phyloP scores from a whole-genome alignment of 2,329 filamentous ascomycete genomes.

The Emergomyces pasteurianus region DNA sequence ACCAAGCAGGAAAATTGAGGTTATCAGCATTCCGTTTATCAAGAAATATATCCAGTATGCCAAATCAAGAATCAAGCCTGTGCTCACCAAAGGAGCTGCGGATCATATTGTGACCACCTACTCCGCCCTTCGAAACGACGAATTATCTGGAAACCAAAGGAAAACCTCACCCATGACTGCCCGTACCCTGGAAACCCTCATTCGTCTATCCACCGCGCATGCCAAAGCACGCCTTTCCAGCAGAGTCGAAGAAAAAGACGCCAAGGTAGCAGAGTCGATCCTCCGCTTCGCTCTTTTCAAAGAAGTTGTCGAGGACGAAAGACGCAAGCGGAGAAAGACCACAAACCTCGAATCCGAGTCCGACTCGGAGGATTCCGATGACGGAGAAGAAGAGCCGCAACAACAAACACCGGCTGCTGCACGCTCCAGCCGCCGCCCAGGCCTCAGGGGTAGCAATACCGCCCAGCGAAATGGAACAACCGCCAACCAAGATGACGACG shows the following conservation, averaged over 20 bases:
- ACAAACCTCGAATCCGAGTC: slow-evolving; percentile 51
- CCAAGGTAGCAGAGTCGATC: slow-evolving; percentile 75
- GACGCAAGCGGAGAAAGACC: slow-evolving; percentile 71
- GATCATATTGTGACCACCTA: slow-evolving; percentile 88
- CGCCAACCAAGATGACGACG: slow-evolving; percentile 44
- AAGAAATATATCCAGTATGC: slow-evolving; percentile 99
- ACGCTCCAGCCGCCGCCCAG: slow-evolving; percentile 20
- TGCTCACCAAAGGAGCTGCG: slow-evolving; percentile 80
- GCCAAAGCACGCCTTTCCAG: slow-evolving; percentile 84
- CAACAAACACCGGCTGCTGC: slow-evolving; percentile 16
- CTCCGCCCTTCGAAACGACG: slow-evolving; percentile 85
- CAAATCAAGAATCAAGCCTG: slow-evolving; percentile 78
- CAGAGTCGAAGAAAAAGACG: slow-evolving; percentile 80
- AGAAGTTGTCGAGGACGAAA: slow-evolving; percentile 69
- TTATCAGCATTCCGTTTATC: slow-evolving; percentile 93
- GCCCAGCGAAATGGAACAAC: slow-evolving; percentile 31
- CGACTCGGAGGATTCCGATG: slow-evolving; percentile 26
- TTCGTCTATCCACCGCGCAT: slow-evolving; percentile 90
- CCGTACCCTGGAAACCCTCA: slow-evolving; percentile 93
- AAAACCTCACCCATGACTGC: slow-evolving; percentile 92
- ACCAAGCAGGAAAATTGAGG: slow-evolving; percentile 64
- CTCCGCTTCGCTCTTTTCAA: slow-evolving; percentile 94
- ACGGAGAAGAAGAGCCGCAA: slow-evolving; percentile 14
- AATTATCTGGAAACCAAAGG: slow-evolving; percentile 86
- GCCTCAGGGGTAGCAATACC: slow-evolving; percentile 19